These are phyloP conservation scores for Stephanodiscus triporus DNA, from an alignment of 108 stramenopile species.

Conservation along the genomic window DNA sequence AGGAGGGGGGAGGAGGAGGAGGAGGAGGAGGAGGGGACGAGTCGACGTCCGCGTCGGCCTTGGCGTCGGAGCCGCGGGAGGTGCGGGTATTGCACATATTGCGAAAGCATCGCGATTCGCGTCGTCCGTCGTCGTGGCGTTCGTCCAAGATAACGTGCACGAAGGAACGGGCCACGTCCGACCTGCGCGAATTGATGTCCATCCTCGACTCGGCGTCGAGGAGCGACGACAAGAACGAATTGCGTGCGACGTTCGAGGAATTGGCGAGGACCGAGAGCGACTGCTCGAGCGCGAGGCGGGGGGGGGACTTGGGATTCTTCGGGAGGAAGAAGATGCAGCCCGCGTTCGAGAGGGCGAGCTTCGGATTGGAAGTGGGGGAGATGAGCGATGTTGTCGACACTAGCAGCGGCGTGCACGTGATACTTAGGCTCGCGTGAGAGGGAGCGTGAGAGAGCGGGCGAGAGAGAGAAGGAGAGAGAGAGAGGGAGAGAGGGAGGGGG, in stretches of 20 bases:
- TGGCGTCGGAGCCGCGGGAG: constrained; percentile 53
- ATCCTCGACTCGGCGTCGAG: constrained; percentile 40
- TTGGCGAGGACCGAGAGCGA: constrained; percentile 85
- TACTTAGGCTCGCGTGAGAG: constrained; percentile 69
- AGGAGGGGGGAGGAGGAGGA: constrained; percentile 1
- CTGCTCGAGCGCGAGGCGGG: constrained; percentile 80
- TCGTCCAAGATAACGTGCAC: constrained; percentile 69
- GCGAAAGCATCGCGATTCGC: constrained; percentile 80
- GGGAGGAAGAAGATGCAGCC: constrained; percentile 83
- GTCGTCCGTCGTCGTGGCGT: constrained; percentile 80
- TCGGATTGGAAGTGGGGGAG: constrained; percentile 77
- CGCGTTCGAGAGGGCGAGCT: constrained; percentile 80
- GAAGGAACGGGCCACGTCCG: constrained; percentile 70
- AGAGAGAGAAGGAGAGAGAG: no score
- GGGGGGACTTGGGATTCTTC: constrained; percentile 88
- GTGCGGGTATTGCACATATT: constrained; percentile 87
- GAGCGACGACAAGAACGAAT: constrained; percentile 51
- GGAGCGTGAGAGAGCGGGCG: no score
- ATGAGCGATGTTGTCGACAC: constrained; percentile 83
- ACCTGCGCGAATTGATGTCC: constrained; percentile 62
- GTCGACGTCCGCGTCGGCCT: neutral
- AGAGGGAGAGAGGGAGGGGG: neutral
- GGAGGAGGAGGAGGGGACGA: neutral
- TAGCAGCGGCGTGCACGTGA: constrained; percentile 81
- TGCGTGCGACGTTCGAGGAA: constrained; percentile 81